Conservation (phyloP, 768 basidiomycete genomes). For the Trichaptum fuscoviolaceum region DNA sequence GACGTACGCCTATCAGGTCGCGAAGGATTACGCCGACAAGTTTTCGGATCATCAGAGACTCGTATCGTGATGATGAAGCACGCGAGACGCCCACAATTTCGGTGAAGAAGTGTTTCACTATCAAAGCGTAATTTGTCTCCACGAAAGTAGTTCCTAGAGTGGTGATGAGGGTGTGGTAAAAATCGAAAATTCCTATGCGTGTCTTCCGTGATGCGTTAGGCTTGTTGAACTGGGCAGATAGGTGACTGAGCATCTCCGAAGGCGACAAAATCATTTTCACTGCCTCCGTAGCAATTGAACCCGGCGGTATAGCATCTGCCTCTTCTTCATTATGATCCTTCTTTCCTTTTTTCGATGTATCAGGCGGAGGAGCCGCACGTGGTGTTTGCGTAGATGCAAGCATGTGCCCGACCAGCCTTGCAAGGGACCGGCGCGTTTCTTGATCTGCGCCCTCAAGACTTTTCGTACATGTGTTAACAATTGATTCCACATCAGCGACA, state of each 20-base stretch:
- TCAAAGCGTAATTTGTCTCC: conserved; percentile 75
- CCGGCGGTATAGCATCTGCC: conserved; percentile 35
- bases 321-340: conserved; percentile 44
- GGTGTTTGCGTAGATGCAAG: conserved; percentile 80
- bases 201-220: conserved; percentile 59
- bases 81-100: conserved; percentile 67
- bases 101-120: conserved; percentile 71
- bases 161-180: conserved; percentile 74
- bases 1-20: conserved; percentile 81
- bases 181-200: conserved; percentile 83
- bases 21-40: conserved; percentile 74
- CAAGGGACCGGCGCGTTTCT: conserved; percentile 71
- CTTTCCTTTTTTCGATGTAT: conserved; percentile 51
- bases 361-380: conserved; percentile 39
- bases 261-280: conserved; percentile 68
- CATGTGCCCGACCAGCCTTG: conserved; percentile 77
- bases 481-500: conserved; percentile 68
- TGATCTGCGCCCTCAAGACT: conserved; percentile 82
- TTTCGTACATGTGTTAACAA: conserved; percentile 63
- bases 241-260: conserved; percentile 73
- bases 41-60: conserved; percentile 64
- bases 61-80: conserved; percentile 54
- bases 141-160: conserved; percentile 73
- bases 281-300: conserved; percentile 41
- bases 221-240: conserved; percentile 81